Evolutionary conservation across 2,329 filamentous ascomycete species (phyloP).

Genomic region (Aotearoamyces nothofagi): DNA sequence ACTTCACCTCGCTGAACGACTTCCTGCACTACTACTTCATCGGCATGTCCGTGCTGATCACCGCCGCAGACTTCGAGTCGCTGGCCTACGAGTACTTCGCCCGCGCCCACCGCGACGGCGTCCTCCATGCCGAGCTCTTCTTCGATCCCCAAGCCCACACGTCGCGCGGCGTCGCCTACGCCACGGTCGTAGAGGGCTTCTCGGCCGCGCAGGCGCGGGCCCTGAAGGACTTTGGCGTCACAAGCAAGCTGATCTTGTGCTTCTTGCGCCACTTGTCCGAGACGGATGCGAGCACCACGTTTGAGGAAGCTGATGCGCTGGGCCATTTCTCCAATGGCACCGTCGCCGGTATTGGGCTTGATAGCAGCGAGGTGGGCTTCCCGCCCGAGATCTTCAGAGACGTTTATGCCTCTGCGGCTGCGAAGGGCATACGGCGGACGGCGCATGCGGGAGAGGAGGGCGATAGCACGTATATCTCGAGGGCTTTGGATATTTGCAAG

Average conservation of each 20-base stretch:
- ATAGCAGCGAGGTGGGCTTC: slow-evolving; percentile 44
- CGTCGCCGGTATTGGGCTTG: slow-evolving; percentile 50
- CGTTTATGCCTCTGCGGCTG: slow-evolving; percentile 39
- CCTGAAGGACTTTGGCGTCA: slow-evolving; percentile 45
- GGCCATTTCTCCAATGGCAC: slow-evolving; percentile 34
- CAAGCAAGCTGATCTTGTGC: slow-evolving; percentile 53
- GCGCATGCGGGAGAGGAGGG: slow-evolving; percentile 68
- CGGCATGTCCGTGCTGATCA: slow-evolving; percentile 54
- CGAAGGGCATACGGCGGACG: slow-evolving; percentile 42
- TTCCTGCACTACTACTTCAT: slow-evolving; percentile 70
- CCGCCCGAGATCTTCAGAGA: slow-evolving; percentile 44
- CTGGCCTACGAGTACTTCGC: slow-evolving; percentile 59
- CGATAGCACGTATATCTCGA: slow-evolving; percentile 47
- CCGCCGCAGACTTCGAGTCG: slow-evolving; percentile 52
- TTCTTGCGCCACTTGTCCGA: slow-evolving; percentile 56
- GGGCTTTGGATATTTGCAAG: slow-evolving; percentile 44
- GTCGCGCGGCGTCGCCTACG: slow-evolving; percentile 43
- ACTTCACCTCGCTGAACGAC: slow-evolving; percentile 58
- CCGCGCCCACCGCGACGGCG: slow-evolving; percentile 45
- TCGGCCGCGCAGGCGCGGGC: slow-evolving; percentile 43
- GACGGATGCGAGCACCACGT: slow-evolving; percentile 33
- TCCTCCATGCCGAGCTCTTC: slow-evolving; percentile 63
- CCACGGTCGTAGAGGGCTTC: slow-evolving; percentile 49
- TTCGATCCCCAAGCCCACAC: slow-evolving; percentile 70
- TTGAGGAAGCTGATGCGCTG: slow-evolving; percentile 23